phyloP scores from a whole-genome alignment of 441 rosid species.

The Erysimum pusillum region DNA sequence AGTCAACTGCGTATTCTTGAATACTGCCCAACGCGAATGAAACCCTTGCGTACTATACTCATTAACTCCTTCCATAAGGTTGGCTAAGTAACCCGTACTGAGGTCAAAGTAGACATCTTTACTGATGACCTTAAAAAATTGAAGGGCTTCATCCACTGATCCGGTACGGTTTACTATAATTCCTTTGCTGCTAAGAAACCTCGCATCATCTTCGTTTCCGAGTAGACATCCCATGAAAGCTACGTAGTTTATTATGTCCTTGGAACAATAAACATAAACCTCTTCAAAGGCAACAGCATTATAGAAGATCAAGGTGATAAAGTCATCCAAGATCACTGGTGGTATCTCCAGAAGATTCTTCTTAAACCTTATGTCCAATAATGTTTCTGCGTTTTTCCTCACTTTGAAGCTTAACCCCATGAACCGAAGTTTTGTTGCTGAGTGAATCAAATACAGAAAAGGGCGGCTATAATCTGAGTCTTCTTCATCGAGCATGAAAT shows the following conservation, averaged over 20 bases:
- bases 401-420: conserved; percentile 41
- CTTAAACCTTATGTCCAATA: conserved; percentile 50
- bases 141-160: neutral
- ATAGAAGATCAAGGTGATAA: conserved; percentile 52
- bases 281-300: conserved; percentile 72
- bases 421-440: neutral
- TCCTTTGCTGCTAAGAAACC: conserved; percentile 47
- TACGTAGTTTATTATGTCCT: conserved; percentile 61
- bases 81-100: conserved; percentile 6
- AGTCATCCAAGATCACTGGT: conserved; percentile 52
- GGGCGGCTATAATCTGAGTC: neutral
- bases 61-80: conserved; percentile 14
- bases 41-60: no score
- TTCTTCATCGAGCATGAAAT: neutral
- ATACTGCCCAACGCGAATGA: no score
- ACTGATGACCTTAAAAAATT: neutral
- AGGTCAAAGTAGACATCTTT: neutral
- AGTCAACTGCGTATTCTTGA: no score
- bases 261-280: conserved; percentile 50
- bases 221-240: conserved; percentile 50
- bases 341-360: conserved; percentile 54
- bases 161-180: conserved; percentile 58
- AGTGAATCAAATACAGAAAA: neutral
- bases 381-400: conserved; percentile 24
- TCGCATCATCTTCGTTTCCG: conserved; percentile 1